phyloP scores from a whole-genome alignment of 2,329 filamentous ascomycete genomes.

The Cryphonectria japonica region DNA sequence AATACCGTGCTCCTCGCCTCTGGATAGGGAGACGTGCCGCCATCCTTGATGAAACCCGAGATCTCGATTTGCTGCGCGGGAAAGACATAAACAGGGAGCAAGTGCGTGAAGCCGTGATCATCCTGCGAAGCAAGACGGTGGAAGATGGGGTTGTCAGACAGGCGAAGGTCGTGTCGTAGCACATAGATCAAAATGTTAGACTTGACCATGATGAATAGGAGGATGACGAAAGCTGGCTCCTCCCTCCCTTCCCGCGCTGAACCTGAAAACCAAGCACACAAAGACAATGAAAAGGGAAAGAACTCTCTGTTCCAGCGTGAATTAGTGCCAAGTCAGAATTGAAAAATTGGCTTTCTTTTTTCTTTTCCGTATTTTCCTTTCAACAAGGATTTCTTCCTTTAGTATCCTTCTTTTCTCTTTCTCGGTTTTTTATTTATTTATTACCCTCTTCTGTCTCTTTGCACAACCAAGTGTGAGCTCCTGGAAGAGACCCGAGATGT shows the following conservation, averaged over 20 bases:
- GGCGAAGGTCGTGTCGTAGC: slow-evolving; percentile 72
- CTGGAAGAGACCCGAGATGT: neutral
- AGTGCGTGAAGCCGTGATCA: slow-evolving; percentile 64
- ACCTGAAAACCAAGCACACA: neutral
- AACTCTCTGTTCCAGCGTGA: neutral
- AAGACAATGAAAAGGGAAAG: neutral
- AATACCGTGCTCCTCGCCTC: slow-evolving; percentile 68
- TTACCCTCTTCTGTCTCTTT: no score
- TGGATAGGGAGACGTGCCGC: slow-evolving; percentile 65
- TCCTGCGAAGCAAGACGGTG: slow-evolving; percentile 55
- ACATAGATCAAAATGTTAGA: slow-evolving; percentile 69
- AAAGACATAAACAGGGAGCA: slow-evolving; percentile 73
- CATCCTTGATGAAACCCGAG: slow-evolving; percentile 68
- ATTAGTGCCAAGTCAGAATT: neutral
- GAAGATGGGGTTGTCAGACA: slow-evolving; percentile 75
- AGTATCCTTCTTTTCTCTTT: no score
- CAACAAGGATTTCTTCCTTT: no score
- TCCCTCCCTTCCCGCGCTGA: neutral
- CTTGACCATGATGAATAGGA: slow-evolving; percentile 34
- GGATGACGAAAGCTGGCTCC: neutral
- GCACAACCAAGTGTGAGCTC: neutral
- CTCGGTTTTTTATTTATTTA: no score
- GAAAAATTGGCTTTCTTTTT: neutral
- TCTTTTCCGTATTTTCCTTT: neutral
- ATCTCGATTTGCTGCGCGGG: slow-evolving; percentile 73